Percentiles rank a stretch among this genome's conserved stretches.
These are phyloP conservation scores for Sugiyamaella boreocaroliniensis DNA, from an alignment of 805 yeast genomes.

Conservation along the genomic window DNA sequence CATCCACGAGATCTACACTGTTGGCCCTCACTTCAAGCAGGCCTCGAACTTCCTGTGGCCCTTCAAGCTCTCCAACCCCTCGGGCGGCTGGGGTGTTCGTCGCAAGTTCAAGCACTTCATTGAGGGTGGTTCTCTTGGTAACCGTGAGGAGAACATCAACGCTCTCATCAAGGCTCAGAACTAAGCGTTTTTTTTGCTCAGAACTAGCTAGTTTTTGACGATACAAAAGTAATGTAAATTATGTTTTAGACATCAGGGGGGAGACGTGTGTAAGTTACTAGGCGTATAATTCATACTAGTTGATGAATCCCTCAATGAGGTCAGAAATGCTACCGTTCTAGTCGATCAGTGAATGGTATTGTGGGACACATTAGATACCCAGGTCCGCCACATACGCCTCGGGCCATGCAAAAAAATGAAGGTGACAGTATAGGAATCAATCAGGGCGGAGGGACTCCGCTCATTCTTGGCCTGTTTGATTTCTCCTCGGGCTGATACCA, in stretches of 20 bases:
- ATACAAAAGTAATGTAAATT: neutral
- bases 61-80: constrained; percentile 76
- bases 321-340: too few relatives aligned
- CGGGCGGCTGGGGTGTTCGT: constrained; percentile 74
- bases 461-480: too few relatives aligned
- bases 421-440: too few relatives aligned
- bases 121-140: constrained; percentile 83
- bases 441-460: too few relatives aligned
- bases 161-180: constrained; percentile 67
- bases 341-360: too few relatives aligned
- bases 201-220: neutral
- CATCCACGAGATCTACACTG: constrained; percentile 77
- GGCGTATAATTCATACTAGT: too few relatives aligned
- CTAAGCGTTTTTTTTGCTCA: constrained; percentile 31
- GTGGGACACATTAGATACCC: too few relatives aligned
- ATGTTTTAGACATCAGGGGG: neutral
- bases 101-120: constrained; percentile 80
- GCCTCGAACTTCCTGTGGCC: constrained; percentile 84
- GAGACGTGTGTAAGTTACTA: too few relatives aligned
- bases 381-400: too few relatives aligned
- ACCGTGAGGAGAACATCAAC: constrained; percentile 76
- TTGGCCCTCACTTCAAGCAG: constrained; percentile 82
- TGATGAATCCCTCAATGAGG: too few relatives aligned
- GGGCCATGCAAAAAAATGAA: too few relatives aligned
- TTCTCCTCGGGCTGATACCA: too few relatives aligned